Evolutionary conservation across 306 rosid genomes (phyloP).

Genomic region (Prunus mira): DNA sequence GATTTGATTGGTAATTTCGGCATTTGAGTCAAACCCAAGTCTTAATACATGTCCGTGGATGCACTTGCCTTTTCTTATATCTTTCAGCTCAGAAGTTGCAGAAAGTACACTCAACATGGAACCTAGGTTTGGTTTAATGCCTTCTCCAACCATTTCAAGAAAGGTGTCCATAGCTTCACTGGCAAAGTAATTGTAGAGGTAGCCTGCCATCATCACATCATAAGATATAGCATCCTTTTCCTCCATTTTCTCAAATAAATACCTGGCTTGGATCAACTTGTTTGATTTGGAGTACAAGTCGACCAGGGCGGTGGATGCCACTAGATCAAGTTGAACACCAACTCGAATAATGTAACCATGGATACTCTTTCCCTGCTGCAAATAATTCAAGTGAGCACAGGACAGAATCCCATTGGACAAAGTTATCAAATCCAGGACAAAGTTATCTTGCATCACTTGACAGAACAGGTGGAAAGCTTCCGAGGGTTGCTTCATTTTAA

Average conservation of each 20-base stretch:
- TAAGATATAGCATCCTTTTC: constrained; percentile 38
- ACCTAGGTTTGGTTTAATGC: constrained; percentile 32
- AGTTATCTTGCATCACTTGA: constrained; percentile 29
- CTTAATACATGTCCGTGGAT: constrained; percentile 41
- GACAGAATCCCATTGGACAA: constrained; percentile 42
- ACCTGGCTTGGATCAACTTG: constrained; percentile 36
- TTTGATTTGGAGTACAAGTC: constrained; percentile 41
- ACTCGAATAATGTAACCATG: constrained; percentile 41
- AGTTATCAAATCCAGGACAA: constrained; percentile 50
- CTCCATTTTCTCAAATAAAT: constrained; percentile 32
- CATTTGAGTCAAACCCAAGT: constrained; percentile 17
- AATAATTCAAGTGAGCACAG: constrained; percentile 34
- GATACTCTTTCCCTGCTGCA: constrained; percentile 42
- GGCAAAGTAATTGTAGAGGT: constrained; percentile 27
- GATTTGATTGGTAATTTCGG: constrained; percentile 42
- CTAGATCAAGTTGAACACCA: constrained; percentile 34
- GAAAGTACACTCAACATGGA: constrained; percentile 44
- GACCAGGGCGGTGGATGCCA: constrained; percentile 46
- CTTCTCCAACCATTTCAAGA: constrained; percentile 26
- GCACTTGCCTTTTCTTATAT: constrained; percentile 29
- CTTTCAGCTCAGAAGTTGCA: constrained; percentile 36
- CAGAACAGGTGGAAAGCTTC: constrained; percentile 34
- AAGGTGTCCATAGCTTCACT: constrained; percentile 30
- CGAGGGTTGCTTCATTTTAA: constrained; percentile 30
- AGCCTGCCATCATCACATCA: constrained; percentile 49